A percentile compares a stretch with the other conserved stretches of the same genome.
Conservation (phyloP, 1,284 basidiomycete genomes). For the Xerocomus tenax region DNA sequence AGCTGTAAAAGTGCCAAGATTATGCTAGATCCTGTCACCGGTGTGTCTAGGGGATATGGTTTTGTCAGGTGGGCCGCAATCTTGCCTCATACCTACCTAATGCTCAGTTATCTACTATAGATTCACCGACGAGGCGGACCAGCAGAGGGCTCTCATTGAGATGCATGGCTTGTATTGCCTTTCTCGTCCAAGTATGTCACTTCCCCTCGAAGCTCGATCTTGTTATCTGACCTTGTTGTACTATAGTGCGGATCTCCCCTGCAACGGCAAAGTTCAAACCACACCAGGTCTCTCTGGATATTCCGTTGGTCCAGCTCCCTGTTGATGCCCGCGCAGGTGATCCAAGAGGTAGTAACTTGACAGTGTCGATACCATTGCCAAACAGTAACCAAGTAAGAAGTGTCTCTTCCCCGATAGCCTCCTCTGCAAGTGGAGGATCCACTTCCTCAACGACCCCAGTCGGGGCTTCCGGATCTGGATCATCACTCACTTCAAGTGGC, state of each 20-base stretch:
- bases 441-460: slow-evolving; percentile 36
- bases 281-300: slow-evolving; percentile 40
- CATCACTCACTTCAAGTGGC: slow-evolving; percentile 41
- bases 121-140: slow-evolving; percentile 80
- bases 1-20: slow-evolving; percentile 91
- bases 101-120: slow-evolving; percentile 31
- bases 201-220: slow-evolving; percentile 17
- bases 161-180: slow-evolving; percentile 84
- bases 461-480: slow-evolving; percentile 45
- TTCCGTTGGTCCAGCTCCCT: slow-evolving; percentile 44
- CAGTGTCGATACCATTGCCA: slow-evolving; percentile 42
- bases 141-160: slow-evolving; percentile 79
- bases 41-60: slow-evolving; percentile 82
- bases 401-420: slow-evolving; percentile 59
- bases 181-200: slow-evolving; percentile 67
- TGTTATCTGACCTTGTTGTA: slow-evolving; percentile 22
- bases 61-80: slow-evolving; percentile 62
- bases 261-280: slow-evolving; percentile 82
- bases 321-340: slow-evolving; percentile 28
- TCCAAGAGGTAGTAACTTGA: slow-evolving; percentile 31
- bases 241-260: slow-evolving; percentile 74
- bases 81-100: background rate
- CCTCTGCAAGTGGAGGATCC: slow-evolving; percentile 30
- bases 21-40: slow-evolving; percentile 82
- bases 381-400: slow-evolving; percentile 44